Conservation (phyloP, 495 filamentous ascomycete genomes). For the Hypoxylon crocopeplum region DNA sequence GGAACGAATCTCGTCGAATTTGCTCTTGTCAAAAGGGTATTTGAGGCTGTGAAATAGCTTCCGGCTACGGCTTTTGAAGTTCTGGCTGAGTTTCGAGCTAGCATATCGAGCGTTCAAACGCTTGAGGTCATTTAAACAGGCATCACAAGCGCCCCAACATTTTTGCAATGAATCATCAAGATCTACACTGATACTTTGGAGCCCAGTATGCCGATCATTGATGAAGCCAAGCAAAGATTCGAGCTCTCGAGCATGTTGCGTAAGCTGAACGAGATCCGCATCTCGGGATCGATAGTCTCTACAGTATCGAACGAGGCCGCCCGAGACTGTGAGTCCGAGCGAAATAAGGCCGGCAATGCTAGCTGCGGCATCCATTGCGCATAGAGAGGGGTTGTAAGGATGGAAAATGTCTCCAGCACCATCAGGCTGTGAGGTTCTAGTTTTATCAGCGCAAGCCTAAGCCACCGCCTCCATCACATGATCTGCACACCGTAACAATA, state of each 20-base stretch:
- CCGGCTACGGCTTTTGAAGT: neutral
- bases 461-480: no score
- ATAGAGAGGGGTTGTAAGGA: constrained; percentile 17
- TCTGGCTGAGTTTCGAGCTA: neutral
- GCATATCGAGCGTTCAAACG: constrained; percentile 2
- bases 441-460: no score
- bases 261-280: constrained; percentile 4
- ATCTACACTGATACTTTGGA: neutral
- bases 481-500: no score
- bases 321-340: constrained; percentile 7
- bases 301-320: constrained; percentile 13
- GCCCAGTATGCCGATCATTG: neutral
- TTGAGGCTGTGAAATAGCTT: neutral
- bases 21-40: constrained; percentile 14
- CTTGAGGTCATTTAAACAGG: constrained; percentile 19
- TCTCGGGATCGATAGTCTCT: constrained; percentile 10
- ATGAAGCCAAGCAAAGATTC: constrained; percentile 4
- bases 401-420: no score
- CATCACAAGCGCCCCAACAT: constrained; percentile 11
- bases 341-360: constrained; percentile 16
- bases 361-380: no score
- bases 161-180: neutral
- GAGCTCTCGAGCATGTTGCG: constrained; percentile 12
- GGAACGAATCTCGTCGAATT: constrained; percentile 12
- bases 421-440: no score